Evolutionary conservation across 2,329 filamentous ascomycete species (phyloP).

Genomic region (Juglanconis juglandina): DNA sequence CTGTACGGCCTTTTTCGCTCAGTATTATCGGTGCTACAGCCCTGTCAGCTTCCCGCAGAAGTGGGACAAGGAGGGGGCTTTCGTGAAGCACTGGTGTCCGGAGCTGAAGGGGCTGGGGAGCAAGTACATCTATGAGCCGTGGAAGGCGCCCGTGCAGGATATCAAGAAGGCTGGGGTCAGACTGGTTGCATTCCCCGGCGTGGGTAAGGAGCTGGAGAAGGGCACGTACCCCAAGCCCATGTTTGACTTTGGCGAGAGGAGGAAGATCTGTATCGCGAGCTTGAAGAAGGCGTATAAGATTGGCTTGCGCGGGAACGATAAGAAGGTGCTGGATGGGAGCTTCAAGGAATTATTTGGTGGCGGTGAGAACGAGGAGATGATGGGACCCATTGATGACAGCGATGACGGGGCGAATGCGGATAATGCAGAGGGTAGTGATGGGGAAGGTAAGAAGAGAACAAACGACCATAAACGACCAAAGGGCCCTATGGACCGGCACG

Average conservation of each 20-base stretch:
- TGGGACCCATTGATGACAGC: constrained; percentile 31
- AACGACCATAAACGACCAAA: constrained; percentile 22
- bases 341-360: constrained; percentile 46
- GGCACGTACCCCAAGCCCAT: constrained; percentile 69
- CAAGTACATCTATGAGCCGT: constrained; percentile 77
- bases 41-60: constrained; percentile 72
- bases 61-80: constrained; percentile 66
- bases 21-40: constrained; percentile 68
- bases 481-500: constrained; percentile 31
- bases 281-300: constrained; percentile 70
- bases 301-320: constrained; percentile 61
- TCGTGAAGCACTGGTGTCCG: constrained; percentile 64
- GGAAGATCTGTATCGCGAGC: constrained; percentile 59
- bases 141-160: constrained; percentile 66
- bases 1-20: constrained; percentile 71
- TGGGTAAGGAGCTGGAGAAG: constrained; percentile 35
- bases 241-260: constrained; percentile 67
- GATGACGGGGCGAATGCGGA: constrained; percentile 33
- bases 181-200: constrained; percentile 47
- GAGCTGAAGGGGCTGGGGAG: constrained; percentile 59
- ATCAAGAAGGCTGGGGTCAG: constrained; percentile 56
- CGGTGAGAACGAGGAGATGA: constrained; percentile 37
- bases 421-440: constrained; percentile 24
- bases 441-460: constrained; percentile 12
- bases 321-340: constrained; percentile 58